Conservation (phyloP, 768 basidiomycete genomes). For the Termitomyces sp. region DNA sequence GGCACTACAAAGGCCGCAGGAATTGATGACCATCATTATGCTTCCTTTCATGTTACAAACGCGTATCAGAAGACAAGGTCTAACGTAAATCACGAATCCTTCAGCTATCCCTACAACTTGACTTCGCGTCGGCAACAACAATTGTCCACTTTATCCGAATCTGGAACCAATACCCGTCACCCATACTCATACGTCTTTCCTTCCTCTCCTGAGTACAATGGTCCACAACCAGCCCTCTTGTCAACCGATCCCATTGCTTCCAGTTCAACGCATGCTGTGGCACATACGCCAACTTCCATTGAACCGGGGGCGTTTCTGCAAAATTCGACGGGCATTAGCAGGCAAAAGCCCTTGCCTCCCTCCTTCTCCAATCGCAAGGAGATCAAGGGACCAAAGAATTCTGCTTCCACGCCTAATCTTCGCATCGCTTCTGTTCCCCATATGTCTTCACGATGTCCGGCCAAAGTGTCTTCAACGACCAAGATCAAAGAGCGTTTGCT, state of each 20-base stretch:
- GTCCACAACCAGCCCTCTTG: constrained; percentile 11
- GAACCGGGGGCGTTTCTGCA: constrained; percentile 17
- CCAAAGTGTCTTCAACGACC: constrained; percentile 13
- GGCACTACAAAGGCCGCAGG: background rate
- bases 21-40: constrained; percentile 40
- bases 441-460: background rate
- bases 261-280: constrained; percentile 7
- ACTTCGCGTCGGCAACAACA: background rate
- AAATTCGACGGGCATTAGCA: background rate
- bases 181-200: constrained; percentile 19
- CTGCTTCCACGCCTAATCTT: constrained; percentile 65
- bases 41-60: constrained; percentile 37
- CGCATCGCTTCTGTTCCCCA: constrained; percentile 14
- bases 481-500: constrained; percentile 61
- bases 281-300: constrained; percentile 24
- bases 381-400: constrained; percentile 37
- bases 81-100: background rate
- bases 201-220: constrained; percentile 9
- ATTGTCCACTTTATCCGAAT: constrained; percentile 13
- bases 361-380: constrained; percentile 1
- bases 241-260: constrained; percentile 6
- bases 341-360: background rate
- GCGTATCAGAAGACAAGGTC: background rate
- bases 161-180: constrained; percentile 14
- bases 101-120: background rate